Percentiles rank a stretch among this genome's conserved stretches.
These are phyloP conservation scores for Macrolepiota albuminosa DNA, from an alignment of 768 basidiomycete genomes.

Conservation along the genomic window DNA sequence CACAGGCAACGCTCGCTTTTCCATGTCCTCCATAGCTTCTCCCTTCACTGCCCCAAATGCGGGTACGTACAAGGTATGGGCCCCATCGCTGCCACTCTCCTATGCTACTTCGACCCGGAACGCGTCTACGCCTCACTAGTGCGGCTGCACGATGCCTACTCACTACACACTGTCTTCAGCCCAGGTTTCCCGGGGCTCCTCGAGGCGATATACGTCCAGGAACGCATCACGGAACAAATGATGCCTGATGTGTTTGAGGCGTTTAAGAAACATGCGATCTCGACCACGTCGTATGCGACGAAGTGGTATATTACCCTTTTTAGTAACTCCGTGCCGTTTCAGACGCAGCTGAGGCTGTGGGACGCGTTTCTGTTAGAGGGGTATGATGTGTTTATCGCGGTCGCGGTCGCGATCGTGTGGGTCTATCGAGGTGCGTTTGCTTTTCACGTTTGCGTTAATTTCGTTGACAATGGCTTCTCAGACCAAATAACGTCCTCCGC, in stretches of 20 bases:
- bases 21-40: conserved; percentile 91
- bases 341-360: conserved; percentile 92
- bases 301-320: conserved; percentile 99
- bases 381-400: conserved; percentile 79
- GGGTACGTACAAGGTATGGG: conserved; percentile 99
- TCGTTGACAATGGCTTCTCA: conserved; percentile 22
- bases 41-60: conserved; percentile 76
- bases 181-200: conserved; percentile 95
- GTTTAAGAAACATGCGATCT: conserved; percentile 86
- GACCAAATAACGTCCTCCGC: conserved; percentile 78
- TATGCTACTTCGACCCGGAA: conserved; percentile 92
- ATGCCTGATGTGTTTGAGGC: conserved; percentile 88
- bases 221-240: conserved; percentile 78
- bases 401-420: conserved; percentile 89
- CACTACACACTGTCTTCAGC: conserved; percentile 82
- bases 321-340: conserved; percentile 92
- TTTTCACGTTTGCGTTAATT: background rate
- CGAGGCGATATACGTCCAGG: conserved; percentile 95
- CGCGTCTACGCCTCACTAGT: conserved; percentile 81
- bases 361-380: conserved; percentile 92
- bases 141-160: conserved; percentile 84
- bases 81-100: conserved; percentile 88
- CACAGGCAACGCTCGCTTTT: conserved; percentile 89
- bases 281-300: conserved; percentile 92
- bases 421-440: conserved; percentile 67